Base-by-base conservation (phyloP, 208 protist genomes). In the Crithidia fasciculata region DNA sequence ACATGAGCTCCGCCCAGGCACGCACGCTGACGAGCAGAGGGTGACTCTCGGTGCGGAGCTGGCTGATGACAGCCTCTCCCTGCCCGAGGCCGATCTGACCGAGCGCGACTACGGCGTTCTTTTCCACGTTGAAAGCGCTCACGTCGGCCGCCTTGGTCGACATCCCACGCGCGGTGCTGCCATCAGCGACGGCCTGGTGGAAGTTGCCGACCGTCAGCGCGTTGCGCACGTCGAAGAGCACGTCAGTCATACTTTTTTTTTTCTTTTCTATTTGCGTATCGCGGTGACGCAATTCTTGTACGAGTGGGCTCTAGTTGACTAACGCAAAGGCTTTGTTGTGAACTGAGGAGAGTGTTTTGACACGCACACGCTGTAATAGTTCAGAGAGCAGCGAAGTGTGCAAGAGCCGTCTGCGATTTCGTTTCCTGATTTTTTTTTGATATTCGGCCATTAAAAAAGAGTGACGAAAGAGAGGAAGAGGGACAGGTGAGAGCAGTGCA, bases 171-270 rank as follows among this genome's bases (percentile, higher is more conserved):
- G 79, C 82, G 10, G 66, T 77, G 63, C 81, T 88, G 41, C 75
- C 87, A 28, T 96, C 91, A 4, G 88, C 84, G 39, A 98, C 82
- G 52, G 83, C 90, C 52, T 93, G 84, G 67, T 92, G 80, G 69
- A 86, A 96, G 83, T 97, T 96, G 49, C 95, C 95, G 0, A 97
- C 73, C 0, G 77, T 77, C n/a, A 98, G 74, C 57, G 83, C 83
- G 64, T 97, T 96, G 53, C 95, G 82, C 41, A 82, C 87, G 56
- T 97, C 93, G 57, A 90, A 97, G 15, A 97, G 85, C 3, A 83
- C 82, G 83, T 97, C 91, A 0, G 87, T 79, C 89, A 93, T 95
- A 12, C 10, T 67, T 37, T 40, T 62, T 62, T 43, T 45, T 45
- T 36, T 6, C 18, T 10, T 50, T 10, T 63, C 6, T 19, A 40